Evolutionary conservation across 352 stramenopile genomes (phyloP), one percentile per base, ranked within the genome.

Genomic region (Globisporangium nodosum): DNA sequence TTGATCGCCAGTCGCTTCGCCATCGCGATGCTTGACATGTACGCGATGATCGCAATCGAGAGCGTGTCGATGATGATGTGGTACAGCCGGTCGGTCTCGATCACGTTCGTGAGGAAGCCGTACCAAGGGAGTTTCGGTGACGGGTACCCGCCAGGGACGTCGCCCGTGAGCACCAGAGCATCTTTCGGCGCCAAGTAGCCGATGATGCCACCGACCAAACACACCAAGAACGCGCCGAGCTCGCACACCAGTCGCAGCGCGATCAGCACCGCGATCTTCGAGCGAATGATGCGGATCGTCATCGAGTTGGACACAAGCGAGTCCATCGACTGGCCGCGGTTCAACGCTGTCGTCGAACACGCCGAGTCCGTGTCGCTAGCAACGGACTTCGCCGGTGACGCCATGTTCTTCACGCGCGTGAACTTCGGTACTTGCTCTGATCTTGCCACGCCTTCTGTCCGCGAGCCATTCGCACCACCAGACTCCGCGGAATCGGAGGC

Each of bases 21-120:
- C 71, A 97, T 94, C 3, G 85, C 83, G 68, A 96, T 86, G 48
- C 79, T 92, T 49, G 93, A 83, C 79, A 97, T 94, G 76, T 94
- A 97, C n/a, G 79, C 81, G 21, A 97, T 81, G 66, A 97, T 74
- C 8, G 71, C 71, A 61, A 95, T 96, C 31, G 73, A 78, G 4
- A 96, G 58, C 33, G 85, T 80, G 42, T 88, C 66, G 49, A 89
- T 65, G 42, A 88, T 70, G 45, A 96, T 73, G 47, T 85, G 63
- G 21, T 69, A 71, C 46, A 90, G 61, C 2, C 71, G 65, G 61
- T 83, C 70, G 5, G 74, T 60, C 24, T 82, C 66, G 49, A 87
- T 84, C 6, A 78, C 30, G 8, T 68, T 69, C 13, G 65, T 66
- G 2, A 75, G 54, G 18, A 86, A 66, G 3, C 71, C 73, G 69